These are phyloP conservation scores for Russula brevipes DNA, from an alignment of 768 basidiomycete genomes.

Conservation along the genomic window DNA sequence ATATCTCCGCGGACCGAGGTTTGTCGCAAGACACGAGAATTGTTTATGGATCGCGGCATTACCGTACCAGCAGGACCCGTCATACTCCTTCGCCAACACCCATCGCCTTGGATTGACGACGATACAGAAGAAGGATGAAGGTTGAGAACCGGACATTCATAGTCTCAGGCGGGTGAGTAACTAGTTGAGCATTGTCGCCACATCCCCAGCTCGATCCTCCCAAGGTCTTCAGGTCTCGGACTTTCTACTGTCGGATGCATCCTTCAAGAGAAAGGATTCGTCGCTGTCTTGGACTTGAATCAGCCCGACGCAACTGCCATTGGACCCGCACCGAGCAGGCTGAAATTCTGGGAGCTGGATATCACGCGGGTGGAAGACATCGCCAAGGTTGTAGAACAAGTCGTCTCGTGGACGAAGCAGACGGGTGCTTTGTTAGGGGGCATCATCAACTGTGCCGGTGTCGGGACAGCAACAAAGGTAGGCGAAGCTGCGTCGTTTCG, in stretches of 20 bases:
- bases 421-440: slow-evolving; percentile 49
- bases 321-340: background rate
- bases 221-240: slow-evolving; percentile 54
- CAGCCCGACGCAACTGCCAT: slow-evolving; percentile 28
- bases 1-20: no score
- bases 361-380: slow-evolving; percentile 30
- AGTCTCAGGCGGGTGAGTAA: slow-evolving; percentile 50
- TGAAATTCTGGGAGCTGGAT: slow-evolving; percentile 27
- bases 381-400: slow-evolving; percentile 26
- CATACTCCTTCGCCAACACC: background rate
- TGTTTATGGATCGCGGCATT: no score
- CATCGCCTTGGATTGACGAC: background rate
- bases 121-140: slow-evolving; percentile 37
- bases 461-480: slow-evolving; percentile 36
- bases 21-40: no score
- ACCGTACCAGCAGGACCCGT: background rate
- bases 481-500: background rate
- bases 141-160: slow-evolving; percentile 49
- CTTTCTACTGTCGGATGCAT: slow-evolving; percentile 48
- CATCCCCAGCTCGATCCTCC: background rate
- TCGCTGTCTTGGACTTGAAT: slow-evolving; percentile 46
- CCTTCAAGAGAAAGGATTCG: slow-evolving; percentile 31
- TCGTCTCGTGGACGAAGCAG: slow-evolving; percentile 28
- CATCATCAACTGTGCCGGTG: slow-evolving; percentile 55
- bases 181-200: background rate